Percentiles rank a stretch among this genome's conserved stretches.
These are phyloP conservation scores for Pseudoscleropodium purum DNA, from an alignment of 225 moss, liverwort and hornwort genomes.

Conservation along the genomic window DNA sequence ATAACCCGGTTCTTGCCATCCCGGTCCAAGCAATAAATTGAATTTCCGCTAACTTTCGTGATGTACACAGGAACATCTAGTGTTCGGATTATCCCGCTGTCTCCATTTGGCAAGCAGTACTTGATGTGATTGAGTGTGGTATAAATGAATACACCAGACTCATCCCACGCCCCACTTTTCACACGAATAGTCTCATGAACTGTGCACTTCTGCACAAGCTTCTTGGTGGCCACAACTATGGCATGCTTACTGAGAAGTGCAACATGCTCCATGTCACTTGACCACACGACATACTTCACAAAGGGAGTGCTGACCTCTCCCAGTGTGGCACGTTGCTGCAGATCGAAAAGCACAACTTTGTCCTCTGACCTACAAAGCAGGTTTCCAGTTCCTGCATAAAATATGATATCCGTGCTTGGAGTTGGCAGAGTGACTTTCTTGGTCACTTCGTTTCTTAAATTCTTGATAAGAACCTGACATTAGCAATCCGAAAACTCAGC, in stretches of 20 bases:
- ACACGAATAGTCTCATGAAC: slow-evolving; percentile 97
- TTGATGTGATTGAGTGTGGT: slow-evolving; percentile 97
- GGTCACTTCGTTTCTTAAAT: slow-evolving; percentile 87
- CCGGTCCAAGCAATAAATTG: slow-evolving; percentile 83
- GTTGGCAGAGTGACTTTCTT: slow-evolving; percentile 78
- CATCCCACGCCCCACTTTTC: slow-evolving; percentile 99
- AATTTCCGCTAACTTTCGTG: slow-evolving; percentile 71
- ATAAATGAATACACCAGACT: slow-evolving; percentile 89
- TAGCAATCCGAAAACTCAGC: slow-evolving; percentile 4
- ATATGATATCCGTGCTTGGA: slow-evolving; percentile 78
- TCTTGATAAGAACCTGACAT: slow-evolving; percentile 76
- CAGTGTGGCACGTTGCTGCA: slow-evolving; percentile 79
- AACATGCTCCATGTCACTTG: slow-evolving; percentile 87
- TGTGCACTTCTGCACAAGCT: slow-evolving; percentile 88
- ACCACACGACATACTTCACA: slow-evolving; percentile 95
- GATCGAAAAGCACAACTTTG: slow-evolving; percentile 88
- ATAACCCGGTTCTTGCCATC: slow-evolving; percentile 97
- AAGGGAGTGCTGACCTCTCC: slow-evolving; percentile 85
- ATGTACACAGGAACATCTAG: slow-evolving; percentile 92
- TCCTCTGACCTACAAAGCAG: slow-evolving; percentile 92
- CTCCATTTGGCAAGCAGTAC: slow-evolving; percentile 94
- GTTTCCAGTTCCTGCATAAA: slow-evolving; percentile 92
- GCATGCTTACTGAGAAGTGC: slow-evolving; percentile 93
- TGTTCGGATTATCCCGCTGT: slow-evolving; percentile 87
- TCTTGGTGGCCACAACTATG: slow-evolving; percentile 85